These are phyloP conservation scores for Amanita fuliginea DNA, from an alignment of 768 basidiomycete species.

Conservation along the genomic window DNA sequence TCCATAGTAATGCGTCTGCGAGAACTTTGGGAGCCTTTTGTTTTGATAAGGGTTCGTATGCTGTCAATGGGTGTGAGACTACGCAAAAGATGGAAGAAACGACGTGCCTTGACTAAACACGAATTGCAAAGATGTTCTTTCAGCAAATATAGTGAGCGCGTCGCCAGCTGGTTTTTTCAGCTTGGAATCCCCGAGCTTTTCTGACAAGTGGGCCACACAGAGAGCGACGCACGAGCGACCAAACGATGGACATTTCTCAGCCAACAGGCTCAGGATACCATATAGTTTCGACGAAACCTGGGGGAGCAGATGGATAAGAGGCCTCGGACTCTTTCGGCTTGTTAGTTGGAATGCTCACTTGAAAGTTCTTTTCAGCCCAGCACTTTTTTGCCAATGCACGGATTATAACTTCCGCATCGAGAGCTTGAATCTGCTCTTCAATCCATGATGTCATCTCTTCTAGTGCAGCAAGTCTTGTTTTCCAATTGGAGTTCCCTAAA, in stretches of 20 bases:
- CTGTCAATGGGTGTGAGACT: conserved; percentile 26
- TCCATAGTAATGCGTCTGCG: conserved; percentile 83
- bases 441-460: conserved; percentile 84
- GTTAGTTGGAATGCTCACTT: conserved; percentile 48
- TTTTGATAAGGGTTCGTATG: conserved; percentile 86
- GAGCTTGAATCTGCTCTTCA: conserved; percentile 46
- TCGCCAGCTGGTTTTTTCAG: conserved; percentile 96
- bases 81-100: not conserved
- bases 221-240: conserved; percentile 78
- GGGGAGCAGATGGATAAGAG: conserved; percentile 2
- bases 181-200: conserved; percentile 95
- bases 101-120: conserved; percentile 79
- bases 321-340: not conserved
- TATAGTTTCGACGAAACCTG: conserved; percentile 91
- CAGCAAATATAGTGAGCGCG: conserved; percentile 69
- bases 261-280: conserved; percentile 59
- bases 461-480: conserved; percentile 74
- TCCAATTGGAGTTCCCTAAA: conserved; percentile 89
- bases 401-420: conserved; percentile 85
- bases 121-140: conserved; percentile 91
- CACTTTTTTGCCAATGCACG: conserved; percentile 86
- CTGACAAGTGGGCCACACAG: conserved; percentile 69
- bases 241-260: conserved; percentile 74
- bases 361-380: conserved; percentile 99
- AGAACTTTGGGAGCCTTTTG: conserved; percentile 97